Percentiles rank a stretch among this genome's conserved stretches.
Evolutionary conservation across 208 protist species (phyloP).

Genomic region (Trypanosoma lewisi): DNA sequence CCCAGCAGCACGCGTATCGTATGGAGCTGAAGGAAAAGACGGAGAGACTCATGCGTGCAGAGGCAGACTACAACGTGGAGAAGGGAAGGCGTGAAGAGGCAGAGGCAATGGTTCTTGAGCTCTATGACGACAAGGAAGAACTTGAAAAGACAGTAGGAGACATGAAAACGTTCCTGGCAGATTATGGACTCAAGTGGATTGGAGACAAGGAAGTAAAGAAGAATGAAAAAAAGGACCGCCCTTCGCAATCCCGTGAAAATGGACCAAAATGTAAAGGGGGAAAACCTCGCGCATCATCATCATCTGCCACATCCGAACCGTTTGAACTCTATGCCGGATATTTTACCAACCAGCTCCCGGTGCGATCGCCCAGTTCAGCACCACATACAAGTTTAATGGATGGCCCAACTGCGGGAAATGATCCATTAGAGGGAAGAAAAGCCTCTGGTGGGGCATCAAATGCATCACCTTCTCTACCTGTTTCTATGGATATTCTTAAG

Average conservation of each 20-base stretch:
- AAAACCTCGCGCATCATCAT: conserved; percentile 6
- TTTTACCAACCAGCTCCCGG: conserved; percentile 17
- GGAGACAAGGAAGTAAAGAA: conserved; percentile 8
- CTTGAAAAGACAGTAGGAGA: conserved; percentile 51
- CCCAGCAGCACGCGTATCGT: conserved; percentile 62
- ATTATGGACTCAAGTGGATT: conserved; percentile 50
- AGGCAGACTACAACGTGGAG: conserved; percentile 58
- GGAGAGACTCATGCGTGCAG: conserved; percentile 43
- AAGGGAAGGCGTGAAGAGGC: conserved; percentile 56
- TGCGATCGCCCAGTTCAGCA: conserved; percentile 5
- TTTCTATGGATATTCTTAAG: conserved; percentile 65
- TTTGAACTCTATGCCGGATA: conserved; percentile 56
- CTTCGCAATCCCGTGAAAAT: conserved; percentile 9
- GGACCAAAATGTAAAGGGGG: not conserved
- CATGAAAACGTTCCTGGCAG: conserved; percentile 40
- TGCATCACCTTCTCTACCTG: conserved; percentile 1
- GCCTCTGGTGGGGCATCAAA: not conserved
- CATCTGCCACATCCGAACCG: not conserved
- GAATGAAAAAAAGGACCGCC: not conserved
- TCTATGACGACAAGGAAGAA: conserved; percentile 76
- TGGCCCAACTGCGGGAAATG: conserved; percentile 17
- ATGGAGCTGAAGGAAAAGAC: conserved; percentile 76
- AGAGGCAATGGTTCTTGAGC: conserved; percentile 54
- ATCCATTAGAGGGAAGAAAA: not conserved
- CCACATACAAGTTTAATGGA: not conserved